Conservation (phyloP, 2,329 filamentous ascomycete species). For the Talaromyces sp. region DNA sequence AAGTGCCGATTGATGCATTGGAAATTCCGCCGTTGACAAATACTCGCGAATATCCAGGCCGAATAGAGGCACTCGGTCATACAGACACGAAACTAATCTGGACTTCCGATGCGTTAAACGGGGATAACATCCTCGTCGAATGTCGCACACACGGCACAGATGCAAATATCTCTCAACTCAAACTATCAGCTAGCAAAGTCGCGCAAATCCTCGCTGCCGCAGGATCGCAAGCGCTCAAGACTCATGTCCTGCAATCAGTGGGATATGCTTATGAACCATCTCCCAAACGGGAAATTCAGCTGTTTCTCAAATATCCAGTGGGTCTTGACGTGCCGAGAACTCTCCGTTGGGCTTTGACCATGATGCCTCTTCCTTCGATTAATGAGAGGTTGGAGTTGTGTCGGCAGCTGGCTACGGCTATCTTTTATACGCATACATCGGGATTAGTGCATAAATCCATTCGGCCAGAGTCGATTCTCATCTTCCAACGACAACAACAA, state of each 20-base stretch:
- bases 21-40: not conserved
- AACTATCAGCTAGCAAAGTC: not conserved
- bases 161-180: not conserved
- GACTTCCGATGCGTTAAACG: not conserved
- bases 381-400: not conserved
- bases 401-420: not conserved
- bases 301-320: not conserved
- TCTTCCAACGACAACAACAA: not conserved
- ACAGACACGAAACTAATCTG: not conserved
- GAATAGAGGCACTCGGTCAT: not conserved
- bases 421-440: not conserved
- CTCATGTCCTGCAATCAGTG: slow-evolving; percentile 1
- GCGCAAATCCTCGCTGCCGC: not conserved
- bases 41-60: not conserved
- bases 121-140: not conserved
- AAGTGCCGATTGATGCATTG: not conserved
- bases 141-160: not conserved
- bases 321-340: not conserved
- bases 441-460: not conserved
- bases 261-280: not conserved
- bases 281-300: not conserved
- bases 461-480: not conserved
- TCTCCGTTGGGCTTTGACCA: not conserved
- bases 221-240: not conserved
- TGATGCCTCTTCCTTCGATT: not conserved